These are phyloP conservation scores for Mycena galericulata DNA, from an alignment of 768 basidiomycete genomes.

Conservation along the genomic window DNA sequence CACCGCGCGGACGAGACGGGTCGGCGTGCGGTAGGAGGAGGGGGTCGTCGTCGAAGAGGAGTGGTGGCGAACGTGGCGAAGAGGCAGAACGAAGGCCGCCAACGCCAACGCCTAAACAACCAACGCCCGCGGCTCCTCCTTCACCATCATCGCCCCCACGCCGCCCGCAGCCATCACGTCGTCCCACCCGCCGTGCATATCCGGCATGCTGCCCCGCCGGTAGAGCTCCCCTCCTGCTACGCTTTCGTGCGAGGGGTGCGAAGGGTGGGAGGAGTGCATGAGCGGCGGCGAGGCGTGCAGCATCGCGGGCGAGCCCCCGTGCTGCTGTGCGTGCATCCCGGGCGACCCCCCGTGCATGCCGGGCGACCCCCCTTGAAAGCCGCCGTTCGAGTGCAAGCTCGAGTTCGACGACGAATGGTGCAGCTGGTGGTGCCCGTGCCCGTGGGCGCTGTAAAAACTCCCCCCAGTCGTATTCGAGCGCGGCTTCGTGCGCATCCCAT, in stretches of 20 bases:
- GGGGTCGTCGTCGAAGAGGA: too few relatives aligned
- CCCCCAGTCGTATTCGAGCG: slow-evolving; percentile 34
- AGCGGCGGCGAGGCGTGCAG: too few relatives aligned
- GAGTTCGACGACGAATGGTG: slow-evolving; percentile 3
- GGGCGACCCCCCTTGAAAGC: neutral
- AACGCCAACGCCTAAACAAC: slow-evolving; percentile 4
- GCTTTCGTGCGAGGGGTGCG: neutral
- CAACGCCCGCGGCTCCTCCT: slow-evolving; percentile 34
- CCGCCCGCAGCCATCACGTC: too few relatives aligned
- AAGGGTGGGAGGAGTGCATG: too few relatives aligned
- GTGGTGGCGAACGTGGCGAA: neutral
- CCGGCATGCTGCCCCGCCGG: slow-evolving; percentile 20
- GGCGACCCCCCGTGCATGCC: neutral
- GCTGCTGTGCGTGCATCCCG: neutral
- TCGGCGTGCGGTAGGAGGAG: too few relatives aligned
- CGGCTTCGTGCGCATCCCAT: slow-evolving; percentile 31
- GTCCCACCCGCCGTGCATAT: neutral
- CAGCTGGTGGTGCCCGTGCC: neutral
- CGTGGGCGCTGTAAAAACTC: neutral
- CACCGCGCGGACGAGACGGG: too few relatives aligned
- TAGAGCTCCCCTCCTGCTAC: slow-evolving; percentile 16
- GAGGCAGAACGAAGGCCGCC: neutral
- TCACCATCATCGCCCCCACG: slow-evolving; percentile 10
- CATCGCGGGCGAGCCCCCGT: neutral
- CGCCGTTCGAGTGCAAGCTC: slow-evolving; percentile 4